A percentile compares a stretch with the other conserved stretches of the same genome.
Conservation (phyloP, 176 grass and related monocot species). For the Cenchrus fungigraminus region DNA sequence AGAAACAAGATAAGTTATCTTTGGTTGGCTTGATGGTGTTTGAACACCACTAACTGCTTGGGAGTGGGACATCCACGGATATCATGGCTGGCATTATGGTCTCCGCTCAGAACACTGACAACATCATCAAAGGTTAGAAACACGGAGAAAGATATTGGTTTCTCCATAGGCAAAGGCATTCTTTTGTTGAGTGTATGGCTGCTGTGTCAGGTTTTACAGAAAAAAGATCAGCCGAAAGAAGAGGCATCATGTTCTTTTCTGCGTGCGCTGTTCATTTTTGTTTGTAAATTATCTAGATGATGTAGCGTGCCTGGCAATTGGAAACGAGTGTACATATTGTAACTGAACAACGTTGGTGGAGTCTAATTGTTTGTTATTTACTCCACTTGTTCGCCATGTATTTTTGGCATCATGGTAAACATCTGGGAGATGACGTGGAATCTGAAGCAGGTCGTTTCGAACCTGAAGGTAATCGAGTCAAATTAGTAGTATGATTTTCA, state of each 20-base stretch:
- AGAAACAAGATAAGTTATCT: not conserved
- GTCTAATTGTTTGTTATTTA: not conserved
- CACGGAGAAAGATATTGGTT: not conserved
- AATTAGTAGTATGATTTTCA: too few relatives aligned
- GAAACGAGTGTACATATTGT: conserved; percentile 24
- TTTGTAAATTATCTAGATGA: conserved; percentile 18
- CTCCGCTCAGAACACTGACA: not conserved
- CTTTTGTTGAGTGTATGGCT: conserved; percentile 22
- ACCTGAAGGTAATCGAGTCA: too few relatives aligned
- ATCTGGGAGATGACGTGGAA: not conserved
- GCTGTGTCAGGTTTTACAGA: not conserved
- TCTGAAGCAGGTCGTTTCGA: too few relatives aligned
- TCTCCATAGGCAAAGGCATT: conserved; percentile 6
- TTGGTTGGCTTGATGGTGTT: conserved; percentile 16
- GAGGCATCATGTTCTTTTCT: not conserved
- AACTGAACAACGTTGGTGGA: not conserved
- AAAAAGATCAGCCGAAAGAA: not conserved
- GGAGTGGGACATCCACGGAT: not conserved
- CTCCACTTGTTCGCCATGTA: not conserved
- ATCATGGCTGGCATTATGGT: not conserved
- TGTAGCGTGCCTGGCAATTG: conserved; percentile 8
- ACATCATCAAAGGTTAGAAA: conserved; percentile 3
- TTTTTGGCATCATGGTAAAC: not conserved
- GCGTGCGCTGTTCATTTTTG: not conserved
- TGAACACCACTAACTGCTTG: conserved; percentile 15